These are phyloP conservation scores for Cordyceps cicadae DNA, from an alignment of 2,329 filamentous ascomycete species.

Conservation along the genomic window DNA sequence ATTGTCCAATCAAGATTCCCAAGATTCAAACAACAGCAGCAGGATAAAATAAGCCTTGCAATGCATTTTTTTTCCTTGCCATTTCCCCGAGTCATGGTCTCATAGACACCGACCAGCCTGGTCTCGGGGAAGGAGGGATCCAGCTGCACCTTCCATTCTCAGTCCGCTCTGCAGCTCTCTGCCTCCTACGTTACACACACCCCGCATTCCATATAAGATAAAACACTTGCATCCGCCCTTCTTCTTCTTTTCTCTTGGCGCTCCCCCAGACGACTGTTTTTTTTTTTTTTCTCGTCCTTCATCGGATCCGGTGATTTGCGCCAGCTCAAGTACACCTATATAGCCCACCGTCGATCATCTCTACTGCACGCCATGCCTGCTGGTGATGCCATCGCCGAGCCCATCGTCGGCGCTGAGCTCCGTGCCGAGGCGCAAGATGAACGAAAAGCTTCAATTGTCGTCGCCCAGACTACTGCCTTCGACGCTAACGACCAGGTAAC, in stretches of 20 bases:
- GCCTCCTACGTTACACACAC: background rate
- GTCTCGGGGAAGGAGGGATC: background rate
- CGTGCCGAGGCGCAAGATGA: slow-evolving; percentile 14
- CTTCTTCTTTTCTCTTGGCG: background rate
- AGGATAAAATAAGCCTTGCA: no score
- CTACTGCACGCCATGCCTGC: background rate
- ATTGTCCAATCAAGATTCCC: no score
- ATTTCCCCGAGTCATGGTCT: background rate
- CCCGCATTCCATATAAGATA: background rate
- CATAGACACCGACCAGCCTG: background rate
- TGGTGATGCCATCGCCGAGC: slow-evolving; percentile 21
- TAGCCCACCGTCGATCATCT: background rate
- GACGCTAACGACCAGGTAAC: background rate
- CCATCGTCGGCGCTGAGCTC: slow-evolving; percentile 16
- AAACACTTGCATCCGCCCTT: background rate
- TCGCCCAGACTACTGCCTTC: background rate
- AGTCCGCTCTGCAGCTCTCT: background rate
- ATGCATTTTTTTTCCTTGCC: background rate
- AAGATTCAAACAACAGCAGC: no score
- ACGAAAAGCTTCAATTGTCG: slow-evolving; percentile 6
- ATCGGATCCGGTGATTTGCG: background rate
- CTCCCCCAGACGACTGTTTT: background rate
- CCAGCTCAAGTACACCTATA: background rate
- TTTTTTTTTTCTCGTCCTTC: background rate
- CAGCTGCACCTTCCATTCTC: background rate